Base-by-base conservation (phyloP, 2,329 filamentous ascomycete species). In the Periglandula ipomoeae region DNA sequence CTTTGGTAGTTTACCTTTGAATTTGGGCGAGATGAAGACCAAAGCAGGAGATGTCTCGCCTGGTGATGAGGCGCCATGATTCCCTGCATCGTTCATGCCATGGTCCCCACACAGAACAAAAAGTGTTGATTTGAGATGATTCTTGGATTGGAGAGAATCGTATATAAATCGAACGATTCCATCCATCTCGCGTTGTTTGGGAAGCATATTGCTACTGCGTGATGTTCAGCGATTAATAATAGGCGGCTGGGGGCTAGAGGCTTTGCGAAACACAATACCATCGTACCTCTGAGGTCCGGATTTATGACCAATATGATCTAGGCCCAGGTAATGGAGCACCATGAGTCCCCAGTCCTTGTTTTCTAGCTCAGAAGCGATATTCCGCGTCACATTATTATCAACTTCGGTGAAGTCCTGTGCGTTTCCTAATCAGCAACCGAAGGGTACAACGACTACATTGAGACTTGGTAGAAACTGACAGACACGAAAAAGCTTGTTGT, bases 1-100 rank as follows among this genome's bases (percentile, higher is more conserved):
- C 9, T 55, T 59, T 2, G 63, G 55, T 3, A 74, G 72, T 6
- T 89, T 69, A 1, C 68, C 61, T 58, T 77, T 79, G 39, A 95
- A 73, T 60, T 89, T 93, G 0, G 91, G 89, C 2, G 89, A 93
- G 54, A 95, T 79, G 64, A 98, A 97, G 19, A 96, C 78, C 9
- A 98, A 70, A 15, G 93, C 93, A 0, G 93, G 85, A 1, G 91
- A 96, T 1, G 93, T 97, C 70, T 98, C 93, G 39, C 93, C 91
- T 1, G 89, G 80, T 0, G 90, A 90, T 9, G 91, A 96, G 35
- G 91, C 93, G 26, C 93, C 93, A 63, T 98, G 93, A 57, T 97
- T 97, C 2, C 93, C 93, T 19, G 88, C 93, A 58, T 97, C 91
- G 58, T 97, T 98, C 93, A 98, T 98, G n/a, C 93, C 93, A 62